These are phyloP conservation scores for Arthrinium puccinioides DNA, from an alignment of 2,329 filamentous ascomycete species.

Conservation along the genomic window DNA sequence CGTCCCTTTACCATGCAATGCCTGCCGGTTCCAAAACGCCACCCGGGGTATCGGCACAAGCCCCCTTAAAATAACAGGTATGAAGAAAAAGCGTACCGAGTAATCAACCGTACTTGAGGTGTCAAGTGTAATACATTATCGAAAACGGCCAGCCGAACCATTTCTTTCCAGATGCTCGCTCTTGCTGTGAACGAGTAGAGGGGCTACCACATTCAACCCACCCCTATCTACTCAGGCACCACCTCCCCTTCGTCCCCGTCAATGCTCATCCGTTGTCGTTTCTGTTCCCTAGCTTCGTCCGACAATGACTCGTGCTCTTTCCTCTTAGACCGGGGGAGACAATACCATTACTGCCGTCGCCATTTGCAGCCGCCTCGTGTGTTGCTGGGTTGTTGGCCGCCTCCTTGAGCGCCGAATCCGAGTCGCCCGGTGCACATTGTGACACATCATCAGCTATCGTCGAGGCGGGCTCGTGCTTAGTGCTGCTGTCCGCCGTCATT, in stretches of 20 bases:
- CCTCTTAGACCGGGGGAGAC: slow-evolving; percentile 30
- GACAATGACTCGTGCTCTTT: slow-evolving; percentile 30
- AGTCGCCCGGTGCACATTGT: slow-evolving; percentile 23
- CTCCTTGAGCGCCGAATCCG: slow-evolving; percentile 21
- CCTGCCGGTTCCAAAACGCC: no score
- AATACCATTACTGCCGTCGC: slow-evolving; percentile 22
- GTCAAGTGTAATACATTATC: no score
- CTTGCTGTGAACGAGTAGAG: no score
- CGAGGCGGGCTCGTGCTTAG: slow-evolving; percentile 15
- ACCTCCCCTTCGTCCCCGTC: slow-evolving; percentile 39
- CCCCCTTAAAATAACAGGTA: no score
- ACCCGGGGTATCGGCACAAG: no score
- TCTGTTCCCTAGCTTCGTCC: slow-evolving; percentile 30
- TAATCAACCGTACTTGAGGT: no score
- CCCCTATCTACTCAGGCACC: slow-evolving; percentile 23
- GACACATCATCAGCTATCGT: slow-evolving; percentile 26
- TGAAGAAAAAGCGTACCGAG: no score
- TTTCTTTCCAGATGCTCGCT: no score
- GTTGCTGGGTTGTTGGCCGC: slow-evolving; percentile 21
- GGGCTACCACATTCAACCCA: no score
- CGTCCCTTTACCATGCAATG: no score
- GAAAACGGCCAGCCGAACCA: no score
- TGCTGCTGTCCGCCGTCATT: slow-evolving; percentile 19
- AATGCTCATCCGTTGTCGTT: slow-evolving; percentile 34
- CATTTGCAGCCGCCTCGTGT: slow-evolving; percentile 11